phyloP scores from a whole-genome alignment of 1,284 basidiomycete species.

The Bondarzewia mesenterica region DNA sequence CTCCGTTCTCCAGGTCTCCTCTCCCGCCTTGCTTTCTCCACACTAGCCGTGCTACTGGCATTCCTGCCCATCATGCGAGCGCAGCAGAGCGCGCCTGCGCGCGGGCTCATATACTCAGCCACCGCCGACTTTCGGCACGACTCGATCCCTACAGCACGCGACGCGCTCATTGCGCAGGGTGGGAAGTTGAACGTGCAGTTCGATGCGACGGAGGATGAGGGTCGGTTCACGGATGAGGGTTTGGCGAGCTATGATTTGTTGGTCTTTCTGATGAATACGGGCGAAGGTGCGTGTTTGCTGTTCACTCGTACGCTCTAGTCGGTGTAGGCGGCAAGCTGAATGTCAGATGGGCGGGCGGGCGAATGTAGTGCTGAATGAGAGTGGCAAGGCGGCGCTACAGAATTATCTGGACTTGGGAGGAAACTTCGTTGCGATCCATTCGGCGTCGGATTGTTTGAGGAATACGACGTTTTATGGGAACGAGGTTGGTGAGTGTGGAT shows the following conservation, averaged over 20 bases:
- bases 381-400: slow-evolving; percentile 54
- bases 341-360: background rate
- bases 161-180: slow-evolving; percentile 42
- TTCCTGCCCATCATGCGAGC: background rate
- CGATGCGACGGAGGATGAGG: slow-evolving; percentile 56
- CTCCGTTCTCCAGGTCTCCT: too few species aligned
- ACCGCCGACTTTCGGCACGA: slow-evolving; percentile 59
- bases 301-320: background rate
- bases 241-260: slow-evolving; percentile 57
- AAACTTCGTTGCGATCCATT: slow-evolving; percentile 63
- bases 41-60: too few species aligned
- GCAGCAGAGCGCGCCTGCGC: slow-evolving; percentile 14
- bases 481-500: slow-evolving; percentile 33
- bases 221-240: slow-evolving; percentile 47
- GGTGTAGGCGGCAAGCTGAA: background rate
- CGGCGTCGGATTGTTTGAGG: slow-evolving; percentile 60
- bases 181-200: slow-evolving; percentile 43
- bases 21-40: too few species aligned
- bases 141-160: slow-evolving; percentile 65
- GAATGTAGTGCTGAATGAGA: slow-evolving; percentile 50
- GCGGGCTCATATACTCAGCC: slow-evolving; percentile 45
- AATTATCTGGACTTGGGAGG: slow-evolving; percentile 64
- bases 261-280: slow-evolving; percentile 67
- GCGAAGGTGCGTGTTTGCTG: slow-evolving; percentile 42
- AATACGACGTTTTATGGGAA: slow-evolving; percentile 58